Conservation (phyloP, 129 eudicot species). For the Deinandra increscens region DNA sequence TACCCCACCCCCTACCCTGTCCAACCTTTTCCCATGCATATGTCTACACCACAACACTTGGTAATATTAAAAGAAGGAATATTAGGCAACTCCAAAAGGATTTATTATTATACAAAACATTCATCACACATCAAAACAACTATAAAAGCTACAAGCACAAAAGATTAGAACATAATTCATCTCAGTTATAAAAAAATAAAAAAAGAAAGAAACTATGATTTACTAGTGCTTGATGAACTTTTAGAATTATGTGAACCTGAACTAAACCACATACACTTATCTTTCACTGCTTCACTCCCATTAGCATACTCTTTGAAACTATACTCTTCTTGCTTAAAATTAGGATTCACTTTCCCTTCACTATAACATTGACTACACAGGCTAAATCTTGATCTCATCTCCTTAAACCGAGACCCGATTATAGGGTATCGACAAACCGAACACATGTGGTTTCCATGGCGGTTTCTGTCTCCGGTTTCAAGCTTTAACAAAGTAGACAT, state of each 20-base stretch:
- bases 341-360: conserved; percentile 89
- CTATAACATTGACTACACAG: conserved; percentile 82
- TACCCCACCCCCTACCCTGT: neutral
- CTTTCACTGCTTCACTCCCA: conserved; percentile 81
- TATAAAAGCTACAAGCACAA: conserved; percentile 14
- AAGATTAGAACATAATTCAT: conserved; percentile 15
- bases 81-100: conserved; percentile 15
- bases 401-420: conserved; percentile 85
- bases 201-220: conserved; percentile 2
- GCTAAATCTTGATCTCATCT: conserved; percentile 69
- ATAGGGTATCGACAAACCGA: conserved; percentile 81
- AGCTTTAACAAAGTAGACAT: conserved; percentile 74
- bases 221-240: conserved; percentile 21
- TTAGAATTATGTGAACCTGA: conserved; percentile 41
- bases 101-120: conserved; percentile 23
- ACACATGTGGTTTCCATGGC: conserved; percentile 73
- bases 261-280: conserved; percentile 86
- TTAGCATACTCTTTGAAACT: conserved; percentile 71
- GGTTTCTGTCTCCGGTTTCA: conserved; percentile 72
- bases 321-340: conserved; percentile 75
- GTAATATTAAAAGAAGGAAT: neutral
- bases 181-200: neutral
- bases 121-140: conserved; percentile 15
- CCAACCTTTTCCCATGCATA: conserved; percentile 8
- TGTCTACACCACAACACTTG: conserved; percentile 18